phyloP scores from a whole-genome alignment of 2,329 filamentous ascomycete species.

The Gremmenia infestans region DNA sequence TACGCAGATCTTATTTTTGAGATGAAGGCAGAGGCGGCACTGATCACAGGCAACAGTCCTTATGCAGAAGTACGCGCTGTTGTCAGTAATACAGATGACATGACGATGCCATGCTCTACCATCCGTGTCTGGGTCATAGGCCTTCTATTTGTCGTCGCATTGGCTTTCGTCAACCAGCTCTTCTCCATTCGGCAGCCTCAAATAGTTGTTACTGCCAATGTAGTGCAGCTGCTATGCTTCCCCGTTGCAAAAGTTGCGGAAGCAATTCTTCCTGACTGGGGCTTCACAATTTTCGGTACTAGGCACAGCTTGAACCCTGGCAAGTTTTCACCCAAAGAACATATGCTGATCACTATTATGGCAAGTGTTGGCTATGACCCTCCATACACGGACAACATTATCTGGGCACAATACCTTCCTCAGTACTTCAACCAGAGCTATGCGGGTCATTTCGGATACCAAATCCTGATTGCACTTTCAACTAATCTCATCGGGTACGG shows the following conservation, averaged over 20 bases:
- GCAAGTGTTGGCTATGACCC: slow-evolving; percentile 40
- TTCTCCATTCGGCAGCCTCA: slow-evolving; percentile 19
- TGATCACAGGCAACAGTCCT: slow-evolving; percentile 51
- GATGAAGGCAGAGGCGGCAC: slow-evolving; percentile 51
- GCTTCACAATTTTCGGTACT: slow-evolving; percentile 41
- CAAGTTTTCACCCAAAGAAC: slow-evolving; percentile 61
- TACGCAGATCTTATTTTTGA: slow-evolving; percentile 45
- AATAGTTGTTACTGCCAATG: slow-evolving; percentile 15
- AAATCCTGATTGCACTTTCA: slow-evolving; percentile 44
- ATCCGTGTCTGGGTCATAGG: slow-evolving; percentile 61
- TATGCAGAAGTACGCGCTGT: slow-evolving; percentile 52
- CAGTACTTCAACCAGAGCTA: slow-evolving; percentile 48
- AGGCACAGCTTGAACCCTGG: slow-evolving; percentile 49
- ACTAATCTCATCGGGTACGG: slow-evolving; percentile 54
- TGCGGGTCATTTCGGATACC: slow-evolving; percentile 44
- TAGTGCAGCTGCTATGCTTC: slow-evolving; percentile 20
- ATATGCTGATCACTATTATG: slow-evolving; percentile 62
- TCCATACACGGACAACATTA: slow-evolving; percentile 46
- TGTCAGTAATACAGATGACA: slow-evolving; percentile 57
- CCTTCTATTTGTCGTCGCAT: slow-evolving; percentile 28
- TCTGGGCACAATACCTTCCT: slow-evolving; percentile 46
- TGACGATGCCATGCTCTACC: slow-evolving; percentile 57
- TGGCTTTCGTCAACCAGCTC: slow-evolving; percentile 17
- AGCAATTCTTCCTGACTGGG: slow-evolving; percentile 41
- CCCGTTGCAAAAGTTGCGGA: slow-evolving; percentile 55